Evolutionary conservation across 192 early-diverging fungal species (phyloP).

Genomic region (Diversispora epigaea): DNA sequence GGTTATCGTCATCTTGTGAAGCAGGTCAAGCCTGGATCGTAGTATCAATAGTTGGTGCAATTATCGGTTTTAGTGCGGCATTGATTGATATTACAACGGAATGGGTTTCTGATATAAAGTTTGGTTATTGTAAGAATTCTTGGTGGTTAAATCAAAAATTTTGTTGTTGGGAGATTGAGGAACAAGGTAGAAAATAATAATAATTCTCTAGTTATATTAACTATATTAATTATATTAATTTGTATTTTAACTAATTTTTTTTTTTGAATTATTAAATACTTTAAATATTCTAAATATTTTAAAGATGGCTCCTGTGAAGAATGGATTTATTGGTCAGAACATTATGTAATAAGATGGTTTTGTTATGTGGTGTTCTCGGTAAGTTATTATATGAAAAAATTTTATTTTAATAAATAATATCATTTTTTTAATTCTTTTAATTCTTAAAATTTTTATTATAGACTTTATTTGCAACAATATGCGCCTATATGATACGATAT

Average conservation of each 20-base stretch:
- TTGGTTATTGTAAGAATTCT: conserved; percentile 75
- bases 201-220: no score
- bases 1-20: conserved; percentile 60
- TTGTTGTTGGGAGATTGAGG: conserved; percentile 83
- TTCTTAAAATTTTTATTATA: conserved; percentile 27
- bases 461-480: conserved; percentile 69
- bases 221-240: no score
- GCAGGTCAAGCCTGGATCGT: conserved; percentile 84
- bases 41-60: conserved; percentile 67
- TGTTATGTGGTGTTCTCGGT: conserved; percentile 73
- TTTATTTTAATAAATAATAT: not conserved
- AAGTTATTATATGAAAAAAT: conserved; percentile 24
- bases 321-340: conserved; percentile 67
- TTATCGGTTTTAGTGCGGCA: conserved; percentile 82
- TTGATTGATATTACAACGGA: conserved; percentile 88
- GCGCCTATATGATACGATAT: conserved; percentile 71
- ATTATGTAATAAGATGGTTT: conserved; percentile 71
- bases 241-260: no score
- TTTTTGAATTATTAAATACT: conserved; percentile 15
- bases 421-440: not conserved
- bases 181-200: conserved; percentile 45
- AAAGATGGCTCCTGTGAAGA: conserved; percentile 64
- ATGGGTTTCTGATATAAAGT: conserved; percentile 86
- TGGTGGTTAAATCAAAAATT: conserved; percentile 94
- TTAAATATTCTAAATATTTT: conserved; percentile 22